Conservation (phyloP, 2,329 filamentous ascomycete genomes). For the Trichoderma guizhouense region DNA sequence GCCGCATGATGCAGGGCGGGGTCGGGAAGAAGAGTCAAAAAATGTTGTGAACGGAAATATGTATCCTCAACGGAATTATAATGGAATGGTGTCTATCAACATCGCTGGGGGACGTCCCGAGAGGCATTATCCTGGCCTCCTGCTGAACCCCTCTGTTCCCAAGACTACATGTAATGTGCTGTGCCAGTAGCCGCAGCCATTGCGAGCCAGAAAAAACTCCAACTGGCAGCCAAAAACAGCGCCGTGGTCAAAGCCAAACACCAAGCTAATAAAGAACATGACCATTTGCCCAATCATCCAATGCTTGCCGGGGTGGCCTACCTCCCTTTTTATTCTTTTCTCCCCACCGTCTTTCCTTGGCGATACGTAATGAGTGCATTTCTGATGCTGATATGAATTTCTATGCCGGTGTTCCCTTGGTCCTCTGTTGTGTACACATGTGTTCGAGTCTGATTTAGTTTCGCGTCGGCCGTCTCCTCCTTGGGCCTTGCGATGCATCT, state of each 20-base stretch:
- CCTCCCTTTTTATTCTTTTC: neutral
- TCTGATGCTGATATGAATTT: neutral
- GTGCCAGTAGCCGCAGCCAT: neutral
- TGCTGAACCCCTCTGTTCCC: neutral
- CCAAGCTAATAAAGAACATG: neutral
- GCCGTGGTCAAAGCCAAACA: neutral
- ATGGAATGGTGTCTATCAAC: constrained; percentile 5
- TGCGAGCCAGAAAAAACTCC: constrained; percentile 4
- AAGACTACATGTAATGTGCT: neutral
- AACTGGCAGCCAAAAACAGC: neutral
- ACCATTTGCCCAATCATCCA: constrained; percentile 1
- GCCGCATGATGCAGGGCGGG: neutral
- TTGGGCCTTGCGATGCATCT: constrained; percentile 16
- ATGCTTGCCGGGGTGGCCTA: neutral
- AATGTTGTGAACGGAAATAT: neutral
- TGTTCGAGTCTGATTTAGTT: constrained; percentile 9
- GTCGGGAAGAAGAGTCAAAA: neutral
- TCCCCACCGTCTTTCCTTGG: neutral
- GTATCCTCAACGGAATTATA: neutral
- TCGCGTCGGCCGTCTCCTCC: constrained; percentile 19
- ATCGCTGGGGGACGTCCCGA: neutral
- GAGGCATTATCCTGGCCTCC: neutral
- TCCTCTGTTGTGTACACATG: neutral
- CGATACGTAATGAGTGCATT: neutral
- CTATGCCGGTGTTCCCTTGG: neutral